These are phyloP conservation scores for Solanum appendiculatum DNA, from an alignment of 257 asterid genomes.

Conservation along the genomic window DNA sequence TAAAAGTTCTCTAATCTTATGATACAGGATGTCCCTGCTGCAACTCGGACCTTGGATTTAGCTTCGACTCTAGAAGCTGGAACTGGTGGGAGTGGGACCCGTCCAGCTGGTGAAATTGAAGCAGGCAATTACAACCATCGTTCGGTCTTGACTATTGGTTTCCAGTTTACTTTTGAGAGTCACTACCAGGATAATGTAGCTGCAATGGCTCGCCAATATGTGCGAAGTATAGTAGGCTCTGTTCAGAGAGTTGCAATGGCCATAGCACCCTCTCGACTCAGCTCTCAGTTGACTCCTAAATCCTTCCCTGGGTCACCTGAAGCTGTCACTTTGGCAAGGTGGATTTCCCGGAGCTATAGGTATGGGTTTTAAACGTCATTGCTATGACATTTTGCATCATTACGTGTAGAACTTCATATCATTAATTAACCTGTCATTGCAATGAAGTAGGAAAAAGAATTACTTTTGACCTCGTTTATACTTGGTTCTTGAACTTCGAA, in stretches of 20 bases:
- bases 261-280: conserved; percentile 61
- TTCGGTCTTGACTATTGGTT: conserved; percentile 86
- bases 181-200: conserved; percentile 81
- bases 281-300: conserved; percentile 52
- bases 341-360: conserved; percentile 89
- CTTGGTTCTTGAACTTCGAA: not conserved
- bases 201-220: conserved; percentile 91
- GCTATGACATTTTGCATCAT: not conserved
- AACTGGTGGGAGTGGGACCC: conserved; percentile 47
- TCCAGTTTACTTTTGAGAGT: conserved; percentile 86
- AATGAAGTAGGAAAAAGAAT: not conserved
- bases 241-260: conserved; percentile 93
- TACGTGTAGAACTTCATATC: not conserved
- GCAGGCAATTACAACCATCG: conserved; percentile 40
- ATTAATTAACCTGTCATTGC: not conserved
- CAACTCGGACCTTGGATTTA: conserved; percentile 71
- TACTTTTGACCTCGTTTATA: not conserved
- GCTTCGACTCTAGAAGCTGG: conserved; percentile 85
- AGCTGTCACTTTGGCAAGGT: conserved; percentile 60
- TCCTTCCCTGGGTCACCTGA: conserved; percentile 68
- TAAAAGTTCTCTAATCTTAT: not conserved
- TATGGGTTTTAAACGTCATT: not conserved
- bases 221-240: conserved; percentile 69
- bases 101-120: conserved; percentile 44
- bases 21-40: conserved; percentile 55